Conservation (phyloP, 768 basidiomycete species). For the Boletus edulis region DNA sequence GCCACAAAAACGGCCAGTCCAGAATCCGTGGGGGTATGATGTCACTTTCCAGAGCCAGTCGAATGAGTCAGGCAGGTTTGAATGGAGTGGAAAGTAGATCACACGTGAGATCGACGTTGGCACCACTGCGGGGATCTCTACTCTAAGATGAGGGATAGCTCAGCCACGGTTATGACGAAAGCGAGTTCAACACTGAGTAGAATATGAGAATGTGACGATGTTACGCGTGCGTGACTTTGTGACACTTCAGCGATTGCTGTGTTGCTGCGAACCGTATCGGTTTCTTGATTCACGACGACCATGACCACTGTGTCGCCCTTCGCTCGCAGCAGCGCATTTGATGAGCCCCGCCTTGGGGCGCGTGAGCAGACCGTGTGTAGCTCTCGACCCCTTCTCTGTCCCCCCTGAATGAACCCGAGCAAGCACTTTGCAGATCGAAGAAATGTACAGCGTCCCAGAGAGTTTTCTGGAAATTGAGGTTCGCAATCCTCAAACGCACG, state of each 20-base stretch:
- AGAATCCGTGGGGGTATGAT: too few relatives aligned
- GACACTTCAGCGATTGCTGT: slow-evolving; percentile 18
- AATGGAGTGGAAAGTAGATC: too few relatives aligned
- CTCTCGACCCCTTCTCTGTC: slow-evolving; percentile 1
- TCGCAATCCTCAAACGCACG: slow-evolving; percentile 94
- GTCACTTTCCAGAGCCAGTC: too few relatives aligned
- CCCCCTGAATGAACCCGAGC: slow-evolving; percentile 32
- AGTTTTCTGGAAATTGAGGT: slow-evolving; percentile 98
- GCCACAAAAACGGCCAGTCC: too few relatives aligned
- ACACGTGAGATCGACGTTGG: too few relatives aligned
- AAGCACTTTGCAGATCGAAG: slow-evolving; percentile 71
- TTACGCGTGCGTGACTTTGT: slow-evolving; percentile 21
- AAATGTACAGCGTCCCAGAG: slow-evolving; percentile 98
- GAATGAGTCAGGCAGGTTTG: too few relatives aligned
- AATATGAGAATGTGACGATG: too few relatives aligned
- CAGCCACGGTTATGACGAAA: too few relatives aligned
- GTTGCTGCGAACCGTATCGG: slow-evolving; percentile 16
- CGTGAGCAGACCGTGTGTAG: slow-evolving; percentile 57
- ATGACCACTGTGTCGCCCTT: slow-evolving; percentile 51
- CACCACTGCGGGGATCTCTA: too few relatives aligned
- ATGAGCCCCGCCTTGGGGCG: slow-evolving; percentile 46
- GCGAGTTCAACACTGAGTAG: too few relatives aligned
- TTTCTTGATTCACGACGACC: slow-evolving; percentile 23
- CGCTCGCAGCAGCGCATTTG: slow-evolving; percentile 57
- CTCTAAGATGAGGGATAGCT: too few relatives aligned